Evolutionary conservation across 768 basidiomycete species (phyloP), one percentile per base, ranked within the genome.

Genomic region (Butyriboletus loyo): DNA sequence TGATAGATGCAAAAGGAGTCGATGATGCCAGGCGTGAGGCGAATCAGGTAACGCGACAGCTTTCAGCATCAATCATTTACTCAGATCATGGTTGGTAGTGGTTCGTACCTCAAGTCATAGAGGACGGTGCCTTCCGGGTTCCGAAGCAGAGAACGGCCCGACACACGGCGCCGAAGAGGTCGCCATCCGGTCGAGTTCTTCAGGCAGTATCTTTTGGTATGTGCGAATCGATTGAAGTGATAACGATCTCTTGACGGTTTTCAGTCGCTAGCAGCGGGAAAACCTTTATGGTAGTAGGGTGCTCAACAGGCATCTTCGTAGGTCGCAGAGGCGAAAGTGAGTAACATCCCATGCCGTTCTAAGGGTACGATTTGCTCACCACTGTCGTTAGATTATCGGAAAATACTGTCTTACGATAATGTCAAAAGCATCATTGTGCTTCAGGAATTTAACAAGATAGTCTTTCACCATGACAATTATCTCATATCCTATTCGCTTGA

Each of bases 401-500:
- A 73, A 60, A 80, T 85, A 15, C 66, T 92, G n/a, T 61, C 72
- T 9, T 72, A 75, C 52, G 62, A 73, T 8, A 78, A 77, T 45
- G 76, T 82, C 19, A 77, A 73, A 4, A 76, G 78, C 14, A 73
- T 93, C 32, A 73, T 81, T 7, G 82, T 82, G 0, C 66, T 92
- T 17, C 80, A 79, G 54, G 67, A 73, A 0, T 84, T 81, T 65
- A 84, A 87, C 65, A 85, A 82, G 59, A 77, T 93, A 50, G 66
- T 92, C 35, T 74, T 92, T 3, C 83, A 86, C 35, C 73, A 76
- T 14, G 84, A 87, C 46, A 70, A 68, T 10, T 74, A 76, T 1
- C 69, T 93, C 4, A 56, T 80, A 21, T 78, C 86, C 0, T 92
- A 88, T 62, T 85, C 87, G 1, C 74, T 92, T 9, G 87, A 89